phyloP scores from a whole-genome alignment of 371 early-diverging fungal species.

The Nematocida sp. region DNA sequence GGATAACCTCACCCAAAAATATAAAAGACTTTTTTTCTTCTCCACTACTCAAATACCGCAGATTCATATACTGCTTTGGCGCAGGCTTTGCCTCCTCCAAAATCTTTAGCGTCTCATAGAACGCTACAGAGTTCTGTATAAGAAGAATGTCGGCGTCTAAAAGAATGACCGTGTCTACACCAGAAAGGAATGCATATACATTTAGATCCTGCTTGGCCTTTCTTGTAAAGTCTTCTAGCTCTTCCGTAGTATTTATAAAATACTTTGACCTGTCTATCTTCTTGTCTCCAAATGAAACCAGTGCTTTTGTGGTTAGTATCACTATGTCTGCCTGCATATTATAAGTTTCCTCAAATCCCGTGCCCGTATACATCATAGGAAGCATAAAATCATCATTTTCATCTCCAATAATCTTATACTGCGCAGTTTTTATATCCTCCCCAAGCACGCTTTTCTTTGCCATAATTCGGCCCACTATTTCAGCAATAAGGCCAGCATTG shows the following conservation, averaged over 20 bases:
- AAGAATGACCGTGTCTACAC: conserved; percentile 40
- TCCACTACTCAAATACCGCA: conserved; percentile 55
- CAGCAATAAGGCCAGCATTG: conserved; percentile 22
- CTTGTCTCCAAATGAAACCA: conserved; percentile 30
- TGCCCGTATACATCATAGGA: conserved; percentile 14
- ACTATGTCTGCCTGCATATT: conserved; percentile 21
- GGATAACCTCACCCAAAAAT: background rate
- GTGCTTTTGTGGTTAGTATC: conserved; percentile 32
- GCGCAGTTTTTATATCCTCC: background rate
- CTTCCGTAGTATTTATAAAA: conserved; percentile 17
- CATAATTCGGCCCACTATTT: conserved; percentile 7
- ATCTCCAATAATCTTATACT: conserved; percentile 20
- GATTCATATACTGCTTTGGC: conserved; percentile 9
- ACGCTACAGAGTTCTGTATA: conserved; percentile 20
- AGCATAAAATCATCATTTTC: conserved; percentile 39
- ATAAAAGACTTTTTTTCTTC: conserved; percentile 43
- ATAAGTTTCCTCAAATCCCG: conserved; percentile 26
- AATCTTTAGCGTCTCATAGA: conserved; percentile 23
- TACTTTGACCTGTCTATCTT: conserved; percentile 39
- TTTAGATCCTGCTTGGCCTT: conserved; percentile 26
- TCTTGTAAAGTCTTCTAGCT: conserved; percentile 21
- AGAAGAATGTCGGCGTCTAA: conserved; percentile 46
- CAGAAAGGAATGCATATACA: conserved; percentile 51
- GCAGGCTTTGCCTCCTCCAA: conserved; percentile 31
- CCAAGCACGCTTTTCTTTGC: background rate